Evolutionary conservation across 202 grass and related monocot species (phyloP), one percentile per base, ranked within the genome.

Genomic region (Musa balbisiana): DNA sequence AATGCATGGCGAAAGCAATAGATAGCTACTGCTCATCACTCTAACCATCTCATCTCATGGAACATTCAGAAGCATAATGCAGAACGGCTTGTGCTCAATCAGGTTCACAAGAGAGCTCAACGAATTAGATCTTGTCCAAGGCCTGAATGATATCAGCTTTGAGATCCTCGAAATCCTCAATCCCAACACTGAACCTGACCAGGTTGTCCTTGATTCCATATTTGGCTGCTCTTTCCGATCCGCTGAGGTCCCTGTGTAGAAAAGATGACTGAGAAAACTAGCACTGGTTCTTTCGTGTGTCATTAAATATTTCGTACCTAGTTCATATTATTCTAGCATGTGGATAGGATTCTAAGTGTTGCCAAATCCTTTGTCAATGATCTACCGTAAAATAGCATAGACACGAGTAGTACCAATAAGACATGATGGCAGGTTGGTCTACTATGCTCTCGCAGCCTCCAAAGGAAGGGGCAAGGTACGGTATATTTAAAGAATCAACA

Each of bases 381-480:
- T 69, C 19, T 69, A 27, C 16, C 10, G 9, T 23, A 22, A 0
- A 55, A 64, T 53, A 64, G 3, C 20, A 2, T 16, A 20, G 11
- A 19, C 17, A 43, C 49, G 9, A 16, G 26, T 53, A 29, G 11
- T 83, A 85, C 83, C 87, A 92, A 78, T 81, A 90, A 72, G 90
- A 87, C 90, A 87, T 89, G 73, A 92, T 79, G 2, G 87, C 84
- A 3, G 87, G 84, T 54, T 92, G 90, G 20, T 92, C 84, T 11
- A 89, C 87, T 0, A 92, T 73, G 64, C 85, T 89, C 72, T 92
- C 87, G 2, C 87, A 89, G 3, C 85, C 85, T 2, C 90, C 83
- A 1, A 89, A 76, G n/a, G 73, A 76, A 29, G 63, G 72, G 73
- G 76, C 0, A 79, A 81, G 8, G 80, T 89, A 79, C 2, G 90